These are phyloP conservation scores for Adansonia digitata DNA, from an alignment of 345 rosid species.

Conservation along the genomic window DNA sequence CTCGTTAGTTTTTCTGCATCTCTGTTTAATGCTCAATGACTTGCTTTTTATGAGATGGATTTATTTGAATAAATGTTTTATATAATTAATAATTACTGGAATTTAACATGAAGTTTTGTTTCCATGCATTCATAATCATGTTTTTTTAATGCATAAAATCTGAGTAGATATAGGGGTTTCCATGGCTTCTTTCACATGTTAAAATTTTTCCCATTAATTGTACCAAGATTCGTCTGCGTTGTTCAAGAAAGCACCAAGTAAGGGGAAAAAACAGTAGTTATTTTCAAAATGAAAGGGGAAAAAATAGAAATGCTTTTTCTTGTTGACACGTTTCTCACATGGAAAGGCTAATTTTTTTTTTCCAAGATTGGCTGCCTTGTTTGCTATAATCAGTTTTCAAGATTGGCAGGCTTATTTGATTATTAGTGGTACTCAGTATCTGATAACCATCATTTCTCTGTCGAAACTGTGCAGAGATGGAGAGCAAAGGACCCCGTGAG, in stretches of 20 bases:
- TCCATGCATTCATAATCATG: not conserved
- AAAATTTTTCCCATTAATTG: not conserved
- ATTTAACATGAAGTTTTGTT: conserved; percentile 2
- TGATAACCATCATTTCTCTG: conserved; percentile 3
- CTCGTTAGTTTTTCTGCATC: not conserved
- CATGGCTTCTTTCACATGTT: not conserved
- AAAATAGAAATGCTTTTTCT: no score
- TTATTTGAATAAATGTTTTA: not conserved
- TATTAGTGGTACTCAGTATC: not conserved
- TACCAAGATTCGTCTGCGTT: not conserved
- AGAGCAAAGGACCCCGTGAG: not conserved
- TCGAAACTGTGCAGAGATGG: conserved; percentile 7
- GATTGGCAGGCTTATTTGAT: conserved; percentile 1
- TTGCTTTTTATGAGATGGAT: not conserved
- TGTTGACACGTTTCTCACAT: not conserved
- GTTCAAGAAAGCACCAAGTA: not conserved
- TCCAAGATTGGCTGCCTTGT: not conserved
- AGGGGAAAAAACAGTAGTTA: not conserved
- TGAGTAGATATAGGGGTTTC: not conserved
- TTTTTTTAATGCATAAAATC: not conserved
- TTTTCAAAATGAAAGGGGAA: not conserved
- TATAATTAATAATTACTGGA: not conserved
- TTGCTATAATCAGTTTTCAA: not conserved
- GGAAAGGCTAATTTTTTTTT: not conserved
- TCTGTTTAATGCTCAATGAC: not conserved